Base-by-base conservation (phyloP, 108 stramenopile species). In the Stephanodiscus minutulus region DNA sequence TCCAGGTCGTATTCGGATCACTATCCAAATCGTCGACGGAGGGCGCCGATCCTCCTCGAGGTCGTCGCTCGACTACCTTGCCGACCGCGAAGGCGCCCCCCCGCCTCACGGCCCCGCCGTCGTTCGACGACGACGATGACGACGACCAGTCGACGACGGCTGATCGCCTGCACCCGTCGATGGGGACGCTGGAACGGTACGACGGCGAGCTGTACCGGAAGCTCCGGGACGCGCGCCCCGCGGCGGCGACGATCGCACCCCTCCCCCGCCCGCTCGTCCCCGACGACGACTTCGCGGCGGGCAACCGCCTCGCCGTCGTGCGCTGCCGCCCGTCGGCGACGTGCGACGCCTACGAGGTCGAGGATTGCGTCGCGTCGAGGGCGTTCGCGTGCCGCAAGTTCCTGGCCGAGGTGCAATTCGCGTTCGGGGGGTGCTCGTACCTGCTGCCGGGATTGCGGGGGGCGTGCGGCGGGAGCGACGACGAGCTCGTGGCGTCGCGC, bases 391-490 rank as follows among this genome's bases (percentile, higher is more conserved):
- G 60, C 25, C 57, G 66, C 53, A 44, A 57, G 8, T 81, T 76
- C 43, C 33, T 76, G 7, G 52, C 35, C 12, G 44, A 33, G 27
- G 43, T 76, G n/a, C 55, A 48, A 13, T 71, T 72, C 5, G 86
- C 85, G 10, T 86, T 91, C 71, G 76, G 74, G 37, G 60, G 74
- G 9, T 87, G 75, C 36, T 72, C 79, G 17, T 91, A 85, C 71
- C 33, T 84, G 18, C 62, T 91, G 53, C 82, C 81, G 27, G 65
- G 76, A 22, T 49, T 77, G 50, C 61, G 58, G 24, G 37, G 21
- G 27, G 33, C 20, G 31, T 3, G 24, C 67, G 56, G n/a, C 6
- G 43, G 44, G 13, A 56, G 68, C 7, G 25, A 54, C 48, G 8
- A n/a, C n/a, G n/a, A n/a, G n/a, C n/a, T n/a, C n/a, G n/a, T n/a